phyloP scores from a whole-genome alignment of 495 filamentous ascomycete species.

The Aspergillus biplanus region DNA sequence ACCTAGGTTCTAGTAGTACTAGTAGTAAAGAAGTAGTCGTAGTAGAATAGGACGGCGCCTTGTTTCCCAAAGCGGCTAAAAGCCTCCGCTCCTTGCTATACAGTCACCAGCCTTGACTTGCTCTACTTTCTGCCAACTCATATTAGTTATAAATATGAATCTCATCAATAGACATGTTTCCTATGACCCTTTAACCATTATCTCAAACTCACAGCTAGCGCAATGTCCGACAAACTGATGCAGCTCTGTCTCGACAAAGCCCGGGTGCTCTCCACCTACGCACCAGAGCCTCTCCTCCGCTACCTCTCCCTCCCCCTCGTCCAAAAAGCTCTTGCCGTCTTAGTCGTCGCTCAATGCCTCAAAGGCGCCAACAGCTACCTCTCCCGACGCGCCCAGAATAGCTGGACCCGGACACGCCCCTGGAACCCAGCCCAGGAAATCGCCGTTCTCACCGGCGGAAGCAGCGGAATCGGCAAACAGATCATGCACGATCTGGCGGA shows the following conservation, averaged over 20 bases:
- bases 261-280: neutral
- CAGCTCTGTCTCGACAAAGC: neutral
- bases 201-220: neutral
- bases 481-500: constrained; percentile 50
- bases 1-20: too few species aligned
- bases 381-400: neutral
- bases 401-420: neutral
- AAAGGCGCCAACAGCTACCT: neutral
- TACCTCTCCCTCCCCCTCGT: neutral
- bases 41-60: too few species aligned
- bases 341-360: neutral
- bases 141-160: too few species aligned
- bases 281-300: neutral
- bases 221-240: neutral
- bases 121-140: too few species aligned
- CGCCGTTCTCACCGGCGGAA: constrained; percentile 59
- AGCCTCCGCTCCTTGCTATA: neutral
- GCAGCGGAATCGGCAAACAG: constrained; percentile 57
- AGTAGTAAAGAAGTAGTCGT: too few species aligned
- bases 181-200: too few species aligned
- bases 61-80: neutral
- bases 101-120: neutral
- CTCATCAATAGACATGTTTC: too few species aligned
- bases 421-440: constrained; percentile 54
- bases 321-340: neutral